Evolutionary conservation across 2,329 filamentous ascomycete species (phyloP).

Genomic region (Apiospora sp.): DNA sequence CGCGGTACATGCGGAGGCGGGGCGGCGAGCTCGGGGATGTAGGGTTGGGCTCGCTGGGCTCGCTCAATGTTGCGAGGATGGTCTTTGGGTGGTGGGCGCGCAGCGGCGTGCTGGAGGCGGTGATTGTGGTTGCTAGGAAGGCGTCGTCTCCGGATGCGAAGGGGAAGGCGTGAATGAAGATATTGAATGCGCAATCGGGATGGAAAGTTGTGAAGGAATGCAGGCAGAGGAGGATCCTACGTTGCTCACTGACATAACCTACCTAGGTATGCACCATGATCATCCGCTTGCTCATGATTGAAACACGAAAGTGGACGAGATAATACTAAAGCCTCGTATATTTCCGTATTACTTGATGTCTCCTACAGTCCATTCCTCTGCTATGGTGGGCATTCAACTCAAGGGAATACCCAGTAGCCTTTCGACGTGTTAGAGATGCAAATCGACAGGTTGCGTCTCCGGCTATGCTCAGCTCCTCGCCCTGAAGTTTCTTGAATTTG

Average conservation of each 20-base stretch:
- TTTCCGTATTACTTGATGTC: too few species aligned
- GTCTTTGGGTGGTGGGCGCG: slow-evolving; percentile 3
- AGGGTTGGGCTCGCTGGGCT: background rate
- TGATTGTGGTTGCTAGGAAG: background rate
- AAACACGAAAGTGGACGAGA: too few species aligned
- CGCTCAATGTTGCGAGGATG: background rate
- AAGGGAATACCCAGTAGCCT: too few species aligned
- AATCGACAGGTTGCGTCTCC: background rate
- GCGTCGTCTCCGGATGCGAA: background rate
- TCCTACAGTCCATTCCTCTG: too few species aligned
- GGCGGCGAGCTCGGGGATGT: background rate
- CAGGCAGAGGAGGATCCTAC: background rate
- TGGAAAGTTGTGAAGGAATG: background rate
- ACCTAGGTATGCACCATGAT: too few species aligned
- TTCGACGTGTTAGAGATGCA: too few species aligned
- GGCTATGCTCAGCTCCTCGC: background rate
- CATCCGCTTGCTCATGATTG: too few species aligned
- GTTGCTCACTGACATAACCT: too few species aligned
- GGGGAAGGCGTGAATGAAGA: background rate
- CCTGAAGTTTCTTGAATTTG: background rate
- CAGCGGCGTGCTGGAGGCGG: background rate
- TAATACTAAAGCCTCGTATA: too few species aligned
- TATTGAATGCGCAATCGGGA: background rate
- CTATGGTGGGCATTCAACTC: too few species aligned
- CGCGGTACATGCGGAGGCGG: slow-evolving; percentile 47